Conservation (phyloP, 345 rosid species). For the Populus davidiana region DNA sequence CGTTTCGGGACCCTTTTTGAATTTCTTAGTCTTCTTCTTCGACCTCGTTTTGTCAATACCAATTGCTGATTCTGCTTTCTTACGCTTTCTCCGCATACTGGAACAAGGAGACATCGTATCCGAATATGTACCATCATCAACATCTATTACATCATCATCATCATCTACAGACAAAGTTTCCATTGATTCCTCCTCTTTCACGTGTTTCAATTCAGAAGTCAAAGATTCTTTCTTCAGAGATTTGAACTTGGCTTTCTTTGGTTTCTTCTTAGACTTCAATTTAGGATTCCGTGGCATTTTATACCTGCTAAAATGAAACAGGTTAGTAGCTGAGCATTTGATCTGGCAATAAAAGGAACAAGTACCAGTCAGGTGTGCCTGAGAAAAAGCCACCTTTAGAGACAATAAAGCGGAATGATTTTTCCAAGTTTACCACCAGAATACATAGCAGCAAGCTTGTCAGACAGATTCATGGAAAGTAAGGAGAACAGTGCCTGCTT, state of each 20-base stretch:
- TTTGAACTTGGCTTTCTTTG: conserved; percentile 86
- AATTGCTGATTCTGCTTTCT: conserved; percentile 45
- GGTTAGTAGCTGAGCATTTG: not conserved
- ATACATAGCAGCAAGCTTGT: not conserved
- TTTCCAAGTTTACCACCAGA: not conserved
- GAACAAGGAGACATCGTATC: conserved; percentile 50
- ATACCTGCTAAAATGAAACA: conserved; percentile 44
- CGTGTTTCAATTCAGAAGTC: conserved; percentile 55
- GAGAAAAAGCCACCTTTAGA: not conserved
- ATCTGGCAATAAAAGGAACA: not conserved
- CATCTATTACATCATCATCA: conserved; percentile 20
- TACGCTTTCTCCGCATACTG: conserved; percentile 53
- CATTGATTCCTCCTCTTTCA: conserved; percentile 43
- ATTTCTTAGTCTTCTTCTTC: conserved; percentile 77
- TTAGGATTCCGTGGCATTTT: conserved; percentile 45
- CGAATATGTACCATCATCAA: conserved; percentile 48
- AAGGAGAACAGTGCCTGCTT: not conserved
- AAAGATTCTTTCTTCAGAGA: conserved; percentile 86
- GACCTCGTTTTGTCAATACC: conserved; percentile 51
- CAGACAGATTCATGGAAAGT: not conserved
- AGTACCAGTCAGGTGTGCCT: not conserved
- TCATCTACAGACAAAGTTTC: conserved; percentile 54
- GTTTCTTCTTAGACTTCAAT: conserved; percentile 82
- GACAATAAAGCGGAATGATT: not conserved
- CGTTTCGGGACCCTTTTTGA: conserved; percentile 44